phyloP scores from a whole-genome alignment of 2,329 filamentous ascomycete species.

The Monilinia laxa region DNA sequence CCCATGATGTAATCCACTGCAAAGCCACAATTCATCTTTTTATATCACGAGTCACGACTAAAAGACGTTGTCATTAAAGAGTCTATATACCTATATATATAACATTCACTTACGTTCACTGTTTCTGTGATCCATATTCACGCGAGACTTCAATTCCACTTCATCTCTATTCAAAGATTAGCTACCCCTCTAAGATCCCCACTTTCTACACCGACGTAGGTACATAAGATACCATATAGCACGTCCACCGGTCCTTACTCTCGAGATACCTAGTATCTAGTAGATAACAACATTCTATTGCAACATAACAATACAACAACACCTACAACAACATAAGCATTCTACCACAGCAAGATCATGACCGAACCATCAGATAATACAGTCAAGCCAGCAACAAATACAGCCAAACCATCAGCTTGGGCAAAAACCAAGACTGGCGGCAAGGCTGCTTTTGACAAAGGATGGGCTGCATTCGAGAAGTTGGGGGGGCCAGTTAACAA shows the following conservation, averaged over 20 bases:
- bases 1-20: conserved; percentile 12
- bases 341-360: neutral
- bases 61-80: too few species aligned
- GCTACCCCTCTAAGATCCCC: neutral
- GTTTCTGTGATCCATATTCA: neutral
- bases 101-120: neutral
- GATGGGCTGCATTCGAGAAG: conserved; percentile 25
- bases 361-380: neutral
- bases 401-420: conserved; percentile 16
- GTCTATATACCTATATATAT: neutral
- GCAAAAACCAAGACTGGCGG: conserved; percentile 22
- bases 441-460: conserved; percentile 25
- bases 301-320: neutral
- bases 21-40: conserved; percentile 11
- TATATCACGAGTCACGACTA: too few species aligned
- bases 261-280: neutral
- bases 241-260: too few species aligned
- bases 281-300: neutral
- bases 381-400: neutral
- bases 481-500: conserved; percentile 72
- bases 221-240: too few species aligned
- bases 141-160: neutral
- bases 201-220: neutral
- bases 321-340: neutral
- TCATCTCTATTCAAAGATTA: neutral